These are phyloP conservation scores for Hondaea fermentalgiana DNA, from an alignment of 108 stramenopile genomes.

Conservation along the genomic window DNA sequence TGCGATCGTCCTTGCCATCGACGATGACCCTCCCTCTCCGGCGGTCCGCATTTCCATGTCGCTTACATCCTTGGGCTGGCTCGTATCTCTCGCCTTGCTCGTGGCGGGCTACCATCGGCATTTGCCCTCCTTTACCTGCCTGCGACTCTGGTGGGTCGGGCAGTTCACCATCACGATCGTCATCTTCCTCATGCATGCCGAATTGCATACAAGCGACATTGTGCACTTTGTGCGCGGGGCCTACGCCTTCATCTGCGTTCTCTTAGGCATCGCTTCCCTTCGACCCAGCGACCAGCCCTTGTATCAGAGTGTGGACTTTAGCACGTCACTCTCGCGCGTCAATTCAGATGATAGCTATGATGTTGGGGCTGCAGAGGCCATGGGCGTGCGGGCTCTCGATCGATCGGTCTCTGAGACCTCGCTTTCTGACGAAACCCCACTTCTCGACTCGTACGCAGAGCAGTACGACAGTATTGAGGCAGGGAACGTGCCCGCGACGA, in stretches of 20 bases:
- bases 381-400: not conserved
- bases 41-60: not conserved
- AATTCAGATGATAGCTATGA: not conserved
- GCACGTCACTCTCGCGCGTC: not conserved
- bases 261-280: not conserved
- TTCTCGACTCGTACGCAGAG: not conserved
- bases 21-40: not conserved
- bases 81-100: not conserved
- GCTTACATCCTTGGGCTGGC: not conserved
- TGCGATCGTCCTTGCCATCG: not conserved
- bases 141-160: not conserved
- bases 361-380: not conserved
- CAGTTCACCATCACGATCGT: not conserved
- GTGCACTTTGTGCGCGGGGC: not conserved
- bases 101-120: not conserved
- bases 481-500: not conserved
- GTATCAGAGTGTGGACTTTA: not conserved
- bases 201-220: not conserved
- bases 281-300: not conserved
- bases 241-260: not conserved
- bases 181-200: constrained; percentile 8
- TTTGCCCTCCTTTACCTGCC: not conserved
- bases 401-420: not conserved
- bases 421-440: not conserved
- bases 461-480: not conserved